These are phyloP conservation scores for Flaveria brownii DNA, from an alignment of 129 eudicot genomes.

Conservation along the genomic window DNA sequence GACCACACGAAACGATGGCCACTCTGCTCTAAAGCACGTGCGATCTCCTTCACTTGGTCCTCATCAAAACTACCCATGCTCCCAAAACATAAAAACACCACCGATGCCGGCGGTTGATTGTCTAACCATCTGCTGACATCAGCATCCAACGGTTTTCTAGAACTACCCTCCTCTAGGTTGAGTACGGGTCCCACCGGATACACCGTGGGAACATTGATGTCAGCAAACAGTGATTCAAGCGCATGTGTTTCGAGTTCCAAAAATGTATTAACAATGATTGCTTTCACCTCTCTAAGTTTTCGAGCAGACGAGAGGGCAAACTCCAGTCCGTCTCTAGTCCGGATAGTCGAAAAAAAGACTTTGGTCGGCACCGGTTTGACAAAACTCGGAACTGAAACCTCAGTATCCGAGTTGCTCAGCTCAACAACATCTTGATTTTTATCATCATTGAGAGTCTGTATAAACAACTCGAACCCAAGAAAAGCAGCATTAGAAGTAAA, in stretches of 20 bases:
- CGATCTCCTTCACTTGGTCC: constrained; percentile 36
- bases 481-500: constrained; percentile 22
- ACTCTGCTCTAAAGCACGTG: constrained; percentile 36
- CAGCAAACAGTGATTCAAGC: constrained; percentile 7
- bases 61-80: constrained; percentile 34
- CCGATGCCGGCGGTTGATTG: constrained; percentile 17
- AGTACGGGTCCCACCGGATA: constrained; percentile 34
- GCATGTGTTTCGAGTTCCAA: constrained; percentile 34
- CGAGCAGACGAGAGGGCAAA: neutral
- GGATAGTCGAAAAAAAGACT: neutral
- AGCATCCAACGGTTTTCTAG: neutral
- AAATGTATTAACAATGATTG: constrained; percentile 32
- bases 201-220: constrained; percentile 28
- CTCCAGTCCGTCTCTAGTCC: neutral
- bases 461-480: constrained; percentile 23
- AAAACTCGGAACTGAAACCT: constrained; percentile 14
- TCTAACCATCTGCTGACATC: constrained; percentile 29
- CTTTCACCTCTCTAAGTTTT: constrained; percentile 29
- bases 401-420: constrained; percentile 10
- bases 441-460: constrained; percentile 17
- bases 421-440: constrained; percentile 15
- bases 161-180: constrained; percentile 19
- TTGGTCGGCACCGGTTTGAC: constrained; percentile 29
- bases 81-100: constrained; percentile 25
- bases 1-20: constrained; percentile 44